Percentiles rank a stretch among this genome's conserved stretches.
Evolutionary conservation across 2,329 filamentous ascomycete genomes (phyloP).

Genomic region (Chaetomiaceae sp.): DNA sequence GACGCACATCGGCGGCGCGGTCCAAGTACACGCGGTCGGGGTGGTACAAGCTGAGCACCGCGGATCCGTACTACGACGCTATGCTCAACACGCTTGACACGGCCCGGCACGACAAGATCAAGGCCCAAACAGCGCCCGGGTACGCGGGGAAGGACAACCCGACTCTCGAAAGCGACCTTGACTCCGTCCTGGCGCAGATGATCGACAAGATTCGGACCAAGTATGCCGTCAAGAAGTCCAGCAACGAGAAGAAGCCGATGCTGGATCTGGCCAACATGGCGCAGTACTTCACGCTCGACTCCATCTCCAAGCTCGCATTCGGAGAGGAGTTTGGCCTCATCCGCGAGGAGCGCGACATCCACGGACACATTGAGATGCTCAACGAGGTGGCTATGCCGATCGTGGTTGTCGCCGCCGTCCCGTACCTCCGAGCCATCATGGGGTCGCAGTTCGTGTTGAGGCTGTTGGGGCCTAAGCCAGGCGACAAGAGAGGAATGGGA

Average conservation of each 20-base stretch:
- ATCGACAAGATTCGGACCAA: slow-evolving; percentile 20
- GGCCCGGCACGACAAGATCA: slow-evolving; percentile 29
- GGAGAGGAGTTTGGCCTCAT: slow-evolving; percentile 46
- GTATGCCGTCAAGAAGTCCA: slow-evolving; percentile 15
- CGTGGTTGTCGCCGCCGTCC: slow-evolving; percentile 33
- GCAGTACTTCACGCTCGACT: slow-evolving; percentile 49
- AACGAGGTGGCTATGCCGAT: not conserved
- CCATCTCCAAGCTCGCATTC: slow-evolving; percentile 47
- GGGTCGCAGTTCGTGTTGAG: slow-evolving; percentile 30
- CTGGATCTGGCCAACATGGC: slow-evolving; percentile 44
- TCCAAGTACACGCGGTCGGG: slow-evolving; percentile 30
- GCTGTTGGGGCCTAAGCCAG: slow-evolving; percentile 35
- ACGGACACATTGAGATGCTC: slow-evolving; percentile 41
- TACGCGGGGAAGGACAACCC: slow-evolving; percentile 31
- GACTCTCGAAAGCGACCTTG: slow-evolving; percentile 27
- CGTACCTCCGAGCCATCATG: slow-evolving; percentile 38
- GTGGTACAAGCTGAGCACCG: slow-evolving; percentile 44
- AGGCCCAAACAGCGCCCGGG: slow-evolving; percentile 26
- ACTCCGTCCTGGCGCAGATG: slow-evolving; percentile 21
- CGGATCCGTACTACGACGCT: slow-evolving; percentile 45
- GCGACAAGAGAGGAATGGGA: slow-evolving; percentile 31
- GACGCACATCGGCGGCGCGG: slow-evolving; percentile 29
- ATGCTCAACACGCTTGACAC: slow-evolving; percentile 41
- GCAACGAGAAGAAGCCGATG: slow-evolving; percentile 18
- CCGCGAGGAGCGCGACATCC: slow-evolving; percentile 38